Conservation (phyloP, 2,329 filamentous ascomycete species). For the Pseudogymnoascus destructans region DNA sequence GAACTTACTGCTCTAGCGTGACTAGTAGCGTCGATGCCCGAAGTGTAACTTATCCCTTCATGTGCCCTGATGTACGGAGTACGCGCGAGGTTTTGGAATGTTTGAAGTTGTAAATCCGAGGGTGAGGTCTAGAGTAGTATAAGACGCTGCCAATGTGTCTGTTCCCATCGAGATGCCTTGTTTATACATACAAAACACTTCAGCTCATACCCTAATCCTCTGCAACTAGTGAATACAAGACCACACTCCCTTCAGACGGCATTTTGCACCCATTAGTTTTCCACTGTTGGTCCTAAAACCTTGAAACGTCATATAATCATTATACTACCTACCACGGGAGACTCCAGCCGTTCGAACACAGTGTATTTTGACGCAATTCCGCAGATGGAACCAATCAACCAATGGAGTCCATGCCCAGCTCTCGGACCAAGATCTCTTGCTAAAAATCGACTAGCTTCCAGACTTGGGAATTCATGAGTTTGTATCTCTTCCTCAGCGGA, state of each 20-base stretch:
- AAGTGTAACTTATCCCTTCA: too few relatives aligned
- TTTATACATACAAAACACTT: not conserved
- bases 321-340: not conserved
- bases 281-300: not conserved
- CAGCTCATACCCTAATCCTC: not conserved
- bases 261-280: not conserved
- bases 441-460: not conserved
- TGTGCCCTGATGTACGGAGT: not conserved
- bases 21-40: too few relatives aligned
- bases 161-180: not conserved
- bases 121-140: not conserved
- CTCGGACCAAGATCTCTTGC: not conserved
- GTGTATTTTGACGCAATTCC: not conserved
- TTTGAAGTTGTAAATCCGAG: not conserved
- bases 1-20: not conserved
- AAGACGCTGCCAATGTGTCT: not conserved
- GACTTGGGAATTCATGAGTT: slow-evolving; percentile 11
- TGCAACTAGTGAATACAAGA: not conserved
- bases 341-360: not conserved
- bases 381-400: not conserved
- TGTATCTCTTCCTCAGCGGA: slow-evolving; percentile 18
- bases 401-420: not conserved
- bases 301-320: not conserved
- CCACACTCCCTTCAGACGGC: not conserved
- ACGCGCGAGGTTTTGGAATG: not conserved